These are phyloP conservation scores for Musa itinerans DNA, from an alignment of 176 grass and related monocot species.

Conservation along the genomic window DNA sequence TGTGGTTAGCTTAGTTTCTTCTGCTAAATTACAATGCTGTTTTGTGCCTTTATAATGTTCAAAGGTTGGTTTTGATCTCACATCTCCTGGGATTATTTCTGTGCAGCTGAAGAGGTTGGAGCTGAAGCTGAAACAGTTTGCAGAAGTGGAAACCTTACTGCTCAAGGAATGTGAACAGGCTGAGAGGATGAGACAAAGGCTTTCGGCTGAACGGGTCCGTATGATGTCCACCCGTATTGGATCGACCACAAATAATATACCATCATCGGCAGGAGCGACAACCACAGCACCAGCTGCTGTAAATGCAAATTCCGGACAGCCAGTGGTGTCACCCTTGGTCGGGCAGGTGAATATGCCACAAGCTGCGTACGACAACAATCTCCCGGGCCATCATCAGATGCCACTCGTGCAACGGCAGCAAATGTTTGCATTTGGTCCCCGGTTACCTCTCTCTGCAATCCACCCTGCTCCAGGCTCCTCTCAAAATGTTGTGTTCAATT, in stretches of 20 bases:
- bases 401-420: constrained; percentile 58
- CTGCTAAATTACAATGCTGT: not conserved
- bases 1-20: not conserved
- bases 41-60: not conserved
- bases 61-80: not conserved
- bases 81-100: not conserved
- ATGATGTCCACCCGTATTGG: constrained; percentile 36
- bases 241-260: constrained; percentile 14
- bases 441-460: constrained; percentile 45
- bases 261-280: constrained; percentile 11
- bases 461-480: constrained; percentile 34
- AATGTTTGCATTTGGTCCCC: constrained; percentile 59
- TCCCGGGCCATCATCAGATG: constrained; percentile 52
- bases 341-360: constrained; percentile 25
- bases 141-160: constrained; percentile 80
- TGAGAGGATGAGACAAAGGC: constrained; percentile 55
- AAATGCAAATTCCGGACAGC: constrained; percentile 31
- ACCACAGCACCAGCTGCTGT: constrained; percentile 19
- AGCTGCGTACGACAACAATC: constrained; percentile 18
- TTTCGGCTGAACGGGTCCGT: constrained; percentile 45
- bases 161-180: constrained; percentile 95
- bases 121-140: constrained; percentile 91
- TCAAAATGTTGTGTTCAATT: constrained; percentile 51
- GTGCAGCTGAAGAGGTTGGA: constrained; percentile 93
- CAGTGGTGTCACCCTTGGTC: constrained; percentile 25